Base-by-base conservation (phyloP, 192 early-diverging fungal species). In the Linnemannia schmuckeri region DNA sequence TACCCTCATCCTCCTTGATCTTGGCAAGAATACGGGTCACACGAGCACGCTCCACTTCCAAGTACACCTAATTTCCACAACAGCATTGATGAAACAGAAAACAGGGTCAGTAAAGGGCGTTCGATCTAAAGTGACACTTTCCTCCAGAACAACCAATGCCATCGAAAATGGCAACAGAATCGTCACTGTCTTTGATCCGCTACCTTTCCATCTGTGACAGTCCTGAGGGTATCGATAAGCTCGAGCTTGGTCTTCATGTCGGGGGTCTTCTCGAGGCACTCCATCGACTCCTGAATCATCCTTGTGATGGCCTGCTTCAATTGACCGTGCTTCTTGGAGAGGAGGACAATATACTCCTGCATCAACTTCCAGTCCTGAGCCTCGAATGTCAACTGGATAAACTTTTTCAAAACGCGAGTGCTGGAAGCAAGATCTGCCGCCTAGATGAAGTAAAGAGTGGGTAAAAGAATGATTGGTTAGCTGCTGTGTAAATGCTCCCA, bases 291-390 rank as follows among this genome's bases (percentile, higher is more conserved):
- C 81, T 99, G 97, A 20, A 98, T 94, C 99, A 99, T 99, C 76
- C 94, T 96, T 17, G 96, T 94, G 40, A 97, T 96, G 54, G 99
- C 97, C 96, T 91, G 91, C 89, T 99, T 99, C 82, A 99, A 90
- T 81, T 98, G 95, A 30, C 97, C 99, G 90, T 98, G 96, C 85
- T 98, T 98, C 90, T 99, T 99, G n/a, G 97, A 95, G 74, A 99
- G 90, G 35, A 97, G 85, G 17, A 96, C 93, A 55, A 99, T 94
- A 79, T 98, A 90, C 80, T 99, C 97, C 88, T 98, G 97, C 82
- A 99, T 91, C 75, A 96, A 86, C 87, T 95, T 96, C 96, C 96
- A 99, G 76, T 98, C 96, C 22, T 90, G 79, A 4, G 94, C 93
- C 40, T 94, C 84, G 79, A 92, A 92, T 76, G 94, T 96, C 37